Evolutionary conservation across 176 grass and related monocot genomes (phyloP).

Genomic region (Carex parvula): DNA sequence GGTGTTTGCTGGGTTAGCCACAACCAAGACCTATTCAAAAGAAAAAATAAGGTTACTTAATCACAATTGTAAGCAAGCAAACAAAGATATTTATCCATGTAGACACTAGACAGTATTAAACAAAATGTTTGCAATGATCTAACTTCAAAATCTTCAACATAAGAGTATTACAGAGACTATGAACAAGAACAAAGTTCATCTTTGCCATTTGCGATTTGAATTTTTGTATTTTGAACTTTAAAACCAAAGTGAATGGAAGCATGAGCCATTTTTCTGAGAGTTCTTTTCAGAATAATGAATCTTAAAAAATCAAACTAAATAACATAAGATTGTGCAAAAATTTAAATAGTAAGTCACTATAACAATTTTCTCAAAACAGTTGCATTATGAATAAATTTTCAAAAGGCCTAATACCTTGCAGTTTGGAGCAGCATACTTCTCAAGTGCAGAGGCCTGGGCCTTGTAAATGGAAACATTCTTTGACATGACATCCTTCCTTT

Average conservation of each 20-base stretch:
- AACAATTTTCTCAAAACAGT: not conserved
- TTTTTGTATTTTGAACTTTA: not conserved
- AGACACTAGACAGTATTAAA: not conserved
- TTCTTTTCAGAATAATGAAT: not conserved
- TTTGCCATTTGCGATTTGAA: not conserved
- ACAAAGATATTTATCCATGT: not conserved
- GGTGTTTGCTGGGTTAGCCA: slow-evolving; percentile 95
- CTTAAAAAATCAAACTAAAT: not conserved
- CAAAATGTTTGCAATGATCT: not conserved
- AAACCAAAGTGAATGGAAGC: not conserved
- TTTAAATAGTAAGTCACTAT: not conserved
- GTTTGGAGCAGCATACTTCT: slow-evolving; percentile 75
- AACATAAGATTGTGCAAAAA: not conserved
- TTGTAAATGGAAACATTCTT: slow-evolving; percentile 99
- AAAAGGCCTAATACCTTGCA: slow-evolving; percentile 53
- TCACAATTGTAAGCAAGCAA: not conserved
- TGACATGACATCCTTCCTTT: slow-evolving; percentile 95
- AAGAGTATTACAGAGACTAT: not conserved
- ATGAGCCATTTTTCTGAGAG: not conserved
- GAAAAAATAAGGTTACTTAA: not conserved
- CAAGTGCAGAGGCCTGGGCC: slow-evolving; percentile 86
- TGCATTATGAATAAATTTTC: not conserved
- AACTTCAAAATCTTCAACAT: not conserved
- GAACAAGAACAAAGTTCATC: not conserved
- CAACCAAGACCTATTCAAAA: slow-evolving; percentile 75